Conservation (phyloP, 345 rosid genomes). For the Kernera saxatilis region DNA sequence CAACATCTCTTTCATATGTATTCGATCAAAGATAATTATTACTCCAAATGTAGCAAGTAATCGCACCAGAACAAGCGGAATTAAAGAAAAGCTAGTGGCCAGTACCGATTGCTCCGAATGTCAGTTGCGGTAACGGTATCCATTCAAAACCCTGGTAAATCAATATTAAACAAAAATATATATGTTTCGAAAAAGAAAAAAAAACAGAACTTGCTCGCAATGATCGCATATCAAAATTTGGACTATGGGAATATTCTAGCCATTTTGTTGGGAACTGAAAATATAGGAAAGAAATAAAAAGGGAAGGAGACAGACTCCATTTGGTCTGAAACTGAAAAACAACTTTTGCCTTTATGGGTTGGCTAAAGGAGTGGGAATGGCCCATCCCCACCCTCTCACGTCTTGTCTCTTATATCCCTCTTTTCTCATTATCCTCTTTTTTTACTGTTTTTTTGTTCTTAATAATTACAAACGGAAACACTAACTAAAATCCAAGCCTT, state of each 20-base stretch:
- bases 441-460: not conserved
- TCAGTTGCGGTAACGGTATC: too few species aligned
- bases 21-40: not conserved
- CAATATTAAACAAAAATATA: not conserved
- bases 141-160: not conserved
- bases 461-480: constrained; percentile 22
- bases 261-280: constrained; percentile 20
- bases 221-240: constrained; percentile 7
- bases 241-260: not conserved
- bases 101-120: too few species aligned
- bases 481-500: not conserved
- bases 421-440: constrained; percentile 15
- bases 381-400: constrained; percentile 39
- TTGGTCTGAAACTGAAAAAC: constrained; percentile 37
- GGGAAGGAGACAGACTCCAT: constrained; percentile 22
- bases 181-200: not conserved
- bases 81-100: too few species aligned
- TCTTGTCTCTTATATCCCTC: constrained; percentile 28
- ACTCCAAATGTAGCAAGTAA: too few species aligned
- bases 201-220: not conserved
- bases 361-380: constrained; percentile 38
- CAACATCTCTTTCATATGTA: not conserved
- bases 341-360: constrained; percentile 37
- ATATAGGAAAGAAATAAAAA: not conserved
- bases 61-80: too few species aligned